Evolutionary conservation across 2,329 filamentous ascomycete genomes (phyloP).

Genomic region (Leptodontidium sp.): DNA sequence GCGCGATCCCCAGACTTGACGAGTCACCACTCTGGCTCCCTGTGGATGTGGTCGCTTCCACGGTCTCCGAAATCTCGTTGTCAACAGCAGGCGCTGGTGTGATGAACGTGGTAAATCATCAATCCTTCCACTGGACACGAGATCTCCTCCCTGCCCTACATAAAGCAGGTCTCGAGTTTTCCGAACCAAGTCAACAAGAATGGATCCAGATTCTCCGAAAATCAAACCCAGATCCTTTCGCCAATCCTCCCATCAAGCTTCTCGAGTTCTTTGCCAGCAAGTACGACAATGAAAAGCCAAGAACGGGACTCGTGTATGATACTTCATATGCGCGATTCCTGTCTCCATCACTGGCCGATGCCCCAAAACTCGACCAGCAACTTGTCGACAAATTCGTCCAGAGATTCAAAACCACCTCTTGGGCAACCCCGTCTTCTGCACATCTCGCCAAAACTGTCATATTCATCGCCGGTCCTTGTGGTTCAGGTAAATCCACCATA

Average conservation of each 20-base stretch:
- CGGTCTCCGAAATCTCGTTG: slow-evolving; percentile 51
- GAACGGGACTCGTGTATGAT: slow-evolving; percentile 26
- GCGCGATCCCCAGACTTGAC: slow-evolving; percentile 56
- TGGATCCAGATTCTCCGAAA: slow-evolving; percentile 55
- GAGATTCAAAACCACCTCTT: slow-evolving; percentile 29
- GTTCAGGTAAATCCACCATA: slow-evolving; percentile 52
- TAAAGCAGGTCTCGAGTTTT: slow-evolving; percentile 54
- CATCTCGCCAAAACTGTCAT: slow-evolving; percentile 46
- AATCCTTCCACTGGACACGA: slow-evolving; percentile 55
- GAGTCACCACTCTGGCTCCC: slow-evolving; percentile 55
- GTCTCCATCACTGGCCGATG: slow-evolving; percentile 30
- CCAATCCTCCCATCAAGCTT: slow-evolving; percentile 61
- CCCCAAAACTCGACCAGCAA: slow-evolving; percentile 27
- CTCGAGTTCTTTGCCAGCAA: slow-evolving; percentile 59
- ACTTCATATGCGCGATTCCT: slow-evolving; percentile 28
- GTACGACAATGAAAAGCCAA: slow-evolving; percentile 56
- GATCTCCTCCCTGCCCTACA: slow-evolving; percentile 60
- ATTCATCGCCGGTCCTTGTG: slow-evolving; percentile 50
- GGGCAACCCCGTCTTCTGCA: not conserved
- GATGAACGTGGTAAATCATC: slow-evolving; percentile 58
- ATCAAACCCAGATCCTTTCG: slow-evolving; percentile 56
- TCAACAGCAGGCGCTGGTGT: slow-evolving; percentile 34
- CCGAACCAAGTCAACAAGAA: slow-evolving; percentile 51
- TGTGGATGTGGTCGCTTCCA: slow-evolving; percentile 54
- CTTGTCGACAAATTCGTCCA: slow-evolving; percentile 33